A percentile compares a stretch with the other conserved stretches of the same genome.
Evolutionary conservation across 768 basidiomycete species (phyloP).

Genomic region (Phaffia australis): DNA sequence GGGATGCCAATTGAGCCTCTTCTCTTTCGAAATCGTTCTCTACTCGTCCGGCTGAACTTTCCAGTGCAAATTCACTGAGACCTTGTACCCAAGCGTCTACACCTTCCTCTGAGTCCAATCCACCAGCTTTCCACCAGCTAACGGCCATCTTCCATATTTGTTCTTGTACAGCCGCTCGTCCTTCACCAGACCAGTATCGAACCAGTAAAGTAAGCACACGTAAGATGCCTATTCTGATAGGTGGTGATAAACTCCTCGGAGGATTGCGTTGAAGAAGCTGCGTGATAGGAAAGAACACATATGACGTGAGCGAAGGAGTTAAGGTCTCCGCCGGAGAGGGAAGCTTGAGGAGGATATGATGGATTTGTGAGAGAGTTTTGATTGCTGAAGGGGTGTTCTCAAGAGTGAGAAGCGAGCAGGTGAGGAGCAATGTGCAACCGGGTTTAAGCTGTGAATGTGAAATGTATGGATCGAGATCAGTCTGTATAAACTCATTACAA

Average conservation of each 20-base stretch:
- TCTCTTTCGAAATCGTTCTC: too few species aligned
- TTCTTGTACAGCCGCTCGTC: slow-evolving; percentile 26
- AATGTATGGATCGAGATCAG: background rate
- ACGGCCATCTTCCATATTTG: slow-evolving; percentile 45
- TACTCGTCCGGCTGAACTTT: background rate
- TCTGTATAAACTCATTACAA: too few species aligned
- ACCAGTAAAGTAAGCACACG: slow-evolving; percentile 50
- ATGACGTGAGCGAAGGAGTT: slow-evolving; percentile 57
- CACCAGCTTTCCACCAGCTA: slow-evolving; percentile 22
- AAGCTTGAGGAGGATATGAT: slow-evolving; percentile 44
- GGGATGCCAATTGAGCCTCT: background rate
- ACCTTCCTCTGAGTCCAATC: slow-evolving; percentile 13
- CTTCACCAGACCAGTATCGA: slow-evolving; percentile 61
- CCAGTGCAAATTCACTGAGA: background rate
- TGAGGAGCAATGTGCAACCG: slow-evolving; percentile 71
- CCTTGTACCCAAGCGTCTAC: slow-evolving; percentile 8
- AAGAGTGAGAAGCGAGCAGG: slow-evolving; percentile 54
- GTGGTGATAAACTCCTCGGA: slow-evolving; percentile 59
- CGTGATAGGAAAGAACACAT: slow-evolving; percentile 78
- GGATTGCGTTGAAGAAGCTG: slow-evolving; percentile 68
- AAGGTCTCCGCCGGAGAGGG: slow-evolving; percentile 42
- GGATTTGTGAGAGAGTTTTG: slow-evolving; percentile 49
- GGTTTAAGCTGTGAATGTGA: slow-evolving; percentile 47
- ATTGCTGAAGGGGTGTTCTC: slow-evolving; percentile 44
- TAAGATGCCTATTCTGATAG: slow-evolving; percentile 64